Conservation (phyloP, 345 rosid genomes). For the Clausena lansium region DNA sequence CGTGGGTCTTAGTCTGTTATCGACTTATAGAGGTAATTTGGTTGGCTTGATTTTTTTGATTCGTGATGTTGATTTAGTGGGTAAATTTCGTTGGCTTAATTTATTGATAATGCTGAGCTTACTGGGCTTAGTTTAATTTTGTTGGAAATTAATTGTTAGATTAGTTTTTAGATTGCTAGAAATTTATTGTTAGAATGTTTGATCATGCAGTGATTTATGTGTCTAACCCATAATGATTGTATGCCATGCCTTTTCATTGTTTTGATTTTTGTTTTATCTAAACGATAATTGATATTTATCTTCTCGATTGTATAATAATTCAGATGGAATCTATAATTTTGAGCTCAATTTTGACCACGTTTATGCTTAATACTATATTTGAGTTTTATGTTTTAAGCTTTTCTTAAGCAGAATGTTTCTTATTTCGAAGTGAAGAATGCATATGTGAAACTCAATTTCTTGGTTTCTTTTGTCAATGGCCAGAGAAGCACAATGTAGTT, state of each 20-base stretch:
- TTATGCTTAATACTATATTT: background rate
- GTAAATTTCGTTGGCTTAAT: too few species aligned
- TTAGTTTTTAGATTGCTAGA: too few species aligned
- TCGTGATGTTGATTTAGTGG: too few species aligned
- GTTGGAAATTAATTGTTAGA: too few species aligned
- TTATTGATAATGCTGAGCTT: too few species aligned
- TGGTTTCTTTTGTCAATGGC: background rate
- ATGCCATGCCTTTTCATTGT: background rate
- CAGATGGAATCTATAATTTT: constrained; percentile 7
- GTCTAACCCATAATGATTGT: background rate
- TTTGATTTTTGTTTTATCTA: background rate
- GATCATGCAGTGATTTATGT: background rate
- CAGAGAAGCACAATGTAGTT: background rate
- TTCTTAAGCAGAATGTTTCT: background rate
- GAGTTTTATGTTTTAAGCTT: background rate
- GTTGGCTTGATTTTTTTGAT: too few species aligned
- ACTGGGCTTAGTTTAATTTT: too few species aligned
- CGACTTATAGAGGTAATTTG: too few species aligned
- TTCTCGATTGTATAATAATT: background rate
- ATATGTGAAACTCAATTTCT: background rate
- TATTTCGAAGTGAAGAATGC: background rate
- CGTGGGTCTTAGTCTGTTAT: too few species aligned
- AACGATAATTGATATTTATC: background rate
- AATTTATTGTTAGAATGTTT: constrained; percentile 1
- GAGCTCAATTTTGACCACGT: background rate